Conservation (phyloP, 257 asterid genomes). For the Parsonsia alboflavescens region DNA sequence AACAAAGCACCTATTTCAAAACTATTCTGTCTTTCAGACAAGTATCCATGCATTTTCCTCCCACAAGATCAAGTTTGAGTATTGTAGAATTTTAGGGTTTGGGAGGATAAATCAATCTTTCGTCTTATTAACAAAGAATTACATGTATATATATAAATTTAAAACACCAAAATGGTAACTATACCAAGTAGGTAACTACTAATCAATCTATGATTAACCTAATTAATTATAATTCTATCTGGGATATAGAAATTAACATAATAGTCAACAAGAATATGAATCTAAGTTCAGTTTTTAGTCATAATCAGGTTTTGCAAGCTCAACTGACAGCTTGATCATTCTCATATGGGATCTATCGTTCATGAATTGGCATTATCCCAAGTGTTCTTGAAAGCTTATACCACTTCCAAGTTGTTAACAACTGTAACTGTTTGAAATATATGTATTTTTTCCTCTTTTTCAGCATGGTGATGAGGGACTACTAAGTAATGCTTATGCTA, state of each 20-base stretch:
- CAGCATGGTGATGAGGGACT: constrained; percentile 94
- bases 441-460: constrained; percentile 22
- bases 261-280: too few relatives aligned
- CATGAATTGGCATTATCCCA: not conserved
- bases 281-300: not conserved
- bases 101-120: too few relatives aligned
- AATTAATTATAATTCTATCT: too few relatives aligned
- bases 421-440: constrained; percentile 5
- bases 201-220: too few relatives aligned
- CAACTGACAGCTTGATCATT: constrained; percentile 6
- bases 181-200: too few relatives aligned
- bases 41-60: not conserved
- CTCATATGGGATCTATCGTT: not conserved
- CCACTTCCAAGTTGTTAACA: constrained; percentile 9
- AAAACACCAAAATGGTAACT: too few relatives aligned
- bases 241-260: too few relatives aligned
- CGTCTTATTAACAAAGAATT: too few relatives aligned
- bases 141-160: too few relatives aligned
- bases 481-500: constrained; percentile 62
- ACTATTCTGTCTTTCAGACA: not conserved
- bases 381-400: not conserved
- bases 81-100: too few relatives aligned
- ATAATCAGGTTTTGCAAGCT: not conserved
- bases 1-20: not conserved
- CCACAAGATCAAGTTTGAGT: not conserved